These are phyloP conservation scores for Cladosporium sp. DNA, from an alignment of 2,329 filamentous ascomycete species.

Conservation along the genomic window DNA sequence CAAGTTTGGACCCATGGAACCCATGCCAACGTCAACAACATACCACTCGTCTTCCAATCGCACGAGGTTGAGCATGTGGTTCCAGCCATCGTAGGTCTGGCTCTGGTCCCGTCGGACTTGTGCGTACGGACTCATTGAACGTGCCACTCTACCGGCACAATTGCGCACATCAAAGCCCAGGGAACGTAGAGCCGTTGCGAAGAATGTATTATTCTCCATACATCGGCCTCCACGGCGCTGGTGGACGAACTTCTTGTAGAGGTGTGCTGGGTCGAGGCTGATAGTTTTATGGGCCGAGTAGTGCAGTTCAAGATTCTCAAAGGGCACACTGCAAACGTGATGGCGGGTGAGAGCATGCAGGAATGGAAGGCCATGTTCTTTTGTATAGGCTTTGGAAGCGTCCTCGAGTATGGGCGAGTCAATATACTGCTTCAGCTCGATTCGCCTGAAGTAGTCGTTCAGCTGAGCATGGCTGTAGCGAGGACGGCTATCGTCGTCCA, in stretches of 20 bases:
- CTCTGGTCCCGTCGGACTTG: constrained; percentile 27
- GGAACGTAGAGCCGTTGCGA: constrained; percentile 54
- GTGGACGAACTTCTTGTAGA: constrained; percentile 58
- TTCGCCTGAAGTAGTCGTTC: not conserved
- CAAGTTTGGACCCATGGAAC: constrained; percentile 37
- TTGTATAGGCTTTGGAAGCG: constrained; percentile 23
- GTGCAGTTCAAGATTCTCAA: constrained; percentile 60
- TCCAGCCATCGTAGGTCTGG: constrained; percentile 37
- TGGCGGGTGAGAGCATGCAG: constrained; percentile 32
- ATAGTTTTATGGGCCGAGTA: constrained; percentile 53
- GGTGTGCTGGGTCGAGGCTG: constrained; percentile 50
- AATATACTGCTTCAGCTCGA: not conserved
- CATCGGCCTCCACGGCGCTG: constrained; percentile 58
- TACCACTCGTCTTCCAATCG: constrained; percentile 32
- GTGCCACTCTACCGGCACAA: constrained; percentile 45
- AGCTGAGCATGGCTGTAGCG: not conserved
- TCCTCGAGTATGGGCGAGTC: not conserved
- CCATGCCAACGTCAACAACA: constrained; percentile 49
- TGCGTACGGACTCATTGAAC: constrained; percentile 28
- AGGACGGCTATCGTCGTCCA: not conserved
- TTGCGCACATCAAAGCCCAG: constrained; percentile 53
- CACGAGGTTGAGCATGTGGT: constrained; percentile 51
- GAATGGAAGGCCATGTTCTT: constrained; percentile 33
- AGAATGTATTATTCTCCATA: constrained; percentile 61
- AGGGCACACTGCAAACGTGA: constrained; percentile 55